These are phyloP conservation scores for Discostella stelligeroides DNA, from an alignment of 108 stramenopile species.

Conservation along the genomic window DNA sequence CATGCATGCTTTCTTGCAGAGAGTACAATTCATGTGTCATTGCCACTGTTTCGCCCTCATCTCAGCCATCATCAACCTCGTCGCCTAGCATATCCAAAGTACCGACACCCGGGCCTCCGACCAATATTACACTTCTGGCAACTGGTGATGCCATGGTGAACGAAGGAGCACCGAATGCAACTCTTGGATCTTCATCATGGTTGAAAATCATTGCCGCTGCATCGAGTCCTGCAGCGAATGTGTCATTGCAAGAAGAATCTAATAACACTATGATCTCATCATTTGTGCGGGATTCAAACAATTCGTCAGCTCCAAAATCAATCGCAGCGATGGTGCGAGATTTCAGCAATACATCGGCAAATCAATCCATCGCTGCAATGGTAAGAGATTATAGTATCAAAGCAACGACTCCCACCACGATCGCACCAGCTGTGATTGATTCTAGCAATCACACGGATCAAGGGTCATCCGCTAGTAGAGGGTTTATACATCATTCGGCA, in stretches of 20 bases:
- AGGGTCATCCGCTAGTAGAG: too few species aligned
- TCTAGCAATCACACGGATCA: too few species aligned
- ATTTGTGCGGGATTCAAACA: too few species aligned
- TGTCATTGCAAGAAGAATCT: too few species aligned
- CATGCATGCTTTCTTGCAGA: conserved; percentile 24
- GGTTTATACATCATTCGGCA: too few species aligned
- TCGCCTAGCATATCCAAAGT: conserved; percentile 3
- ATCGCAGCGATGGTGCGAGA: background rate
- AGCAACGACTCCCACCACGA: too few species aligned
- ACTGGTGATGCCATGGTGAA: conserved; percentile 34
- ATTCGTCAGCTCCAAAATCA: too few species aligned
- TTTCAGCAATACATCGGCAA: background rate
- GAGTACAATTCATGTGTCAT: conserved; percentile 23
- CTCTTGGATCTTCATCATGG: conserved; percentile 30
- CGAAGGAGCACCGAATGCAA: conserved; percentile 23
- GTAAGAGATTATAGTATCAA: too few species aligned
- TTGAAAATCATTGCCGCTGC: conserved; percentile 33
- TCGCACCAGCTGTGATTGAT: too few species aligned
- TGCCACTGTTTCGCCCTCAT: conserved; percentile 5
- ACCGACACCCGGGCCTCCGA: conserved; percentile 20
- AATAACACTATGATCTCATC: too few species aligned
- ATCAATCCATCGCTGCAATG: too few species aligned
- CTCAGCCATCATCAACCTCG: conserved; percentile 6
- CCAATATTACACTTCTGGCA: conserved; percentile 24
- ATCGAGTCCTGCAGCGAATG: background rate